Evolutionary conservation across 2,329 filamentous ascomycete species (phyloP), one percentile per base, ranked within the genome.

Genomic region (Pseudogymnoascus pannorum): DNA sequence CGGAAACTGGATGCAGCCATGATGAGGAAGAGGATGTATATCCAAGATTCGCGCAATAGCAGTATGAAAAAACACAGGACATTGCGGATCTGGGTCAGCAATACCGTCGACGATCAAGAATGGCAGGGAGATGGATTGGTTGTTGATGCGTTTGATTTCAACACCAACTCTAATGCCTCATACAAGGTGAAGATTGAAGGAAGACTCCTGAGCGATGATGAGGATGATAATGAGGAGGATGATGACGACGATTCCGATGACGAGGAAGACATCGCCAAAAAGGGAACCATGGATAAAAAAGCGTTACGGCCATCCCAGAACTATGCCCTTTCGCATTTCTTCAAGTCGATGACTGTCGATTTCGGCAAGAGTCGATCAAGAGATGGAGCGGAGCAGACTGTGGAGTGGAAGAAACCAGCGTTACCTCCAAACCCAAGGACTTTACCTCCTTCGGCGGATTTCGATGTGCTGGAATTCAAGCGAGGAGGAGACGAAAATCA

Each of bases 161-260:
- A 86, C 60, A 86, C 87, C 59, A 91, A 85, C 65, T 81, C 83
- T 67, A 88, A 92, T 68, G 88, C 91, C 2, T 89, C 87, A 9
- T 99, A 92, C 73, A 86, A 87, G 62, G 91, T 99, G 67, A 96
- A 92, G 77, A 93, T 99, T 64, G 91, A 97, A 75, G 94, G 91
- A 42, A 85, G 88, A 29, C 77, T 97, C 60, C 79, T 97, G 22
- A 89, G 92, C 65, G 86, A 90, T 60, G 79, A 84, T 14, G 80
- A 82, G 44, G 79, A 85, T 65, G 74, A 77, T 42, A 75, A 80
- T 4, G 76, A 78, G 6, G 77, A 80, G 31, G 76, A 81, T 58
- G 78, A 81, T 44, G 79, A 80, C 22, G 79, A 78, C 18, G 78
- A 79, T 63, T 75, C 75, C 6, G 76, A 76, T 14, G 71, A 77